These are phyloP conservation scores for Phoma herbarum DNA, from an alignment of 2,329 filamentous ascomycete genomes.

Conservation along the genomic window DNA sequence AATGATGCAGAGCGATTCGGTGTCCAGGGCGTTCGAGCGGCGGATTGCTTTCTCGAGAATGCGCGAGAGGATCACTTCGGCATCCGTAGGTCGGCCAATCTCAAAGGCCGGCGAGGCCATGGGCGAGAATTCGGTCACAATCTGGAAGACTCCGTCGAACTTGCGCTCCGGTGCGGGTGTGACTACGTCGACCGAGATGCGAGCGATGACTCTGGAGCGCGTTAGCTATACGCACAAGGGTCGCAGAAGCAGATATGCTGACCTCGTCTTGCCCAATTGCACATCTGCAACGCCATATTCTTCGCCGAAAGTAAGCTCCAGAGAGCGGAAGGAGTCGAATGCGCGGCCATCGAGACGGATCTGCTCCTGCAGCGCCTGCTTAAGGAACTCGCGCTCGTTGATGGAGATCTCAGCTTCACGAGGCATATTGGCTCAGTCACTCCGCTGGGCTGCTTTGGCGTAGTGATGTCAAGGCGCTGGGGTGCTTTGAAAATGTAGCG, in stretches of 20 bases:
- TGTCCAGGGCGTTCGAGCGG: constrained; percentile 89
- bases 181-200: constrained; percentile 87
- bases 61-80: constrained; percentile 85
- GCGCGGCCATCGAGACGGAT: constrained; percentile 84
- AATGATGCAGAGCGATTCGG: constrained; percentile 92
- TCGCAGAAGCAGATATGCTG: constrained; percentile 15
- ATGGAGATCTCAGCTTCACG: constrained; percentile 89
- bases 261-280: constrained; percentile 89
- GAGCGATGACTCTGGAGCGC: constrained; percentile 74
- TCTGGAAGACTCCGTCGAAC: constrained; percentile 95
- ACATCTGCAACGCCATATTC: constrained; percentile 92
- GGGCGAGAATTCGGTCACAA: constrained; percentile 87
- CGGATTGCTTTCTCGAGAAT: constrained; percentile 94
- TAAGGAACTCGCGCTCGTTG: constrained; percentile 86
- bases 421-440: constrained; percentile 70
- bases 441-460: constrained; percentile 6
- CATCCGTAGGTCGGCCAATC: constrained; percentile 80
- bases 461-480: constrained; percentile 13
- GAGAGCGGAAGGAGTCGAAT: constrained; percentile 79
- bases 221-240: constrained; percentile 24
- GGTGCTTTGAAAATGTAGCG: constrained; percentile 37
- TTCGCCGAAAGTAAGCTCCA: constrained; percentile 84
- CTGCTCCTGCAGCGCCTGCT: constrained; percentile 81
- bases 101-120: constrained; percentile 94
- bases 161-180: constrained; percentile 87